Base-by-base conservation (phyloP, 345 rosid genomes). In the Geranium rotundifolium region DNA sequence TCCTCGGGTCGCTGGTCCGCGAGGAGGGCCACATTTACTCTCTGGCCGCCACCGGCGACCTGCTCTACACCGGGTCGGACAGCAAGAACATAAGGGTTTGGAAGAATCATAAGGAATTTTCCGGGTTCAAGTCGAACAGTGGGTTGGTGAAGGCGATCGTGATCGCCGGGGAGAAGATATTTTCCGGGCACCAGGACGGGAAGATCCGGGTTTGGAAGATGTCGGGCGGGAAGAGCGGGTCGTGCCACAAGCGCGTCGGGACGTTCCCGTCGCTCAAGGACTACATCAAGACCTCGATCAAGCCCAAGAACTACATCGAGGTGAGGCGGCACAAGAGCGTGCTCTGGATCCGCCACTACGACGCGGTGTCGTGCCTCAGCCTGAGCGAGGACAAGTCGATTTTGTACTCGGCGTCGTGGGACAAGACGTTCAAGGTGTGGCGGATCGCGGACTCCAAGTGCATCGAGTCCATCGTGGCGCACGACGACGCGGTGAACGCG, bases 391-490 rank as follows among this genome's bases (percentile, higher is more conserved):
- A 83, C 0, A 66, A 76, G 57, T 86, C 85, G 3, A 63, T 84
- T 60, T 76, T 89, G 58, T 89, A 85, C 77, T 87, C 98, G 0
- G 92, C 87, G 64, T 92, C 96, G 10, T 92, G 96, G 98, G 96
- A 92, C 63, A 85, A 73, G 72, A 77, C 79, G 9, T 67, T 92
- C 71, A 92, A 89, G 79, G 77, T 87, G 17, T 92, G 98, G 98
- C 70, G 88, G 17, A 81, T 78, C 0, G 75, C 87, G 0, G 84
- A 81, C 67, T 77, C 85, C 62, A 86, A 92, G 3, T 92, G 98
- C 56, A 62, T 78, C 31, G 95, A 92, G 71, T 87, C 95, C 0
- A 62, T 87, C 20, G 78, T 67, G 61, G 93, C 96, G 5, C 50
- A 41, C 50, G 50, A 41, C 50, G 50, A 41, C 50, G 50, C 50